phyloP scores from a whole-genome alignment of 2,329 filamentous ascomycete species.

The Botrytis hyacinthi region DNA sequence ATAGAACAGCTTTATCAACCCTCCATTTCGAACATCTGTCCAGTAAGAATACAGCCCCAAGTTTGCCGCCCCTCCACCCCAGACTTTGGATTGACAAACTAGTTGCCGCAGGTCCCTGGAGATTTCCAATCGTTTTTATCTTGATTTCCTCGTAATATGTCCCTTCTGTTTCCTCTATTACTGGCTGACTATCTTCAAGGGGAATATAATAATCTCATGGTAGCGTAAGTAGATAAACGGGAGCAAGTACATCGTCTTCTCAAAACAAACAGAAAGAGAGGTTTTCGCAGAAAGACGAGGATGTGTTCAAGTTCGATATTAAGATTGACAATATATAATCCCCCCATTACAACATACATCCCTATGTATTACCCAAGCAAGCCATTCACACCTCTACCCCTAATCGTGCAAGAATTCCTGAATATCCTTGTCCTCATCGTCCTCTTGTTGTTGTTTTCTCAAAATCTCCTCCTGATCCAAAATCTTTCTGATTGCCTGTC shows the following conservation, averaged over 20 bases:
- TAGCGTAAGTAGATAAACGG: background rate
- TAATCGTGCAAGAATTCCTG: constrained; percentile 65
- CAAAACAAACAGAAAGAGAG: background rate
- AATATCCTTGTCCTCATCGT: constrained; percentile 73
- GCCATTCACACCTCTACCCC: background rate
- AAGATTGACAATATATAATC: constrained; percentile 21
- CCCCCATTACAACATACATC: background rate
- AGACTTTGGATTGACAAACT: constrained; percentile 27
- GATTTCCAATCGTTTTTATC: background rate
- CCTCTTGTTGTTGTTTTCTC: constrained; percentile 56
- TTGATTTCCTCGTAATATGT: background rate
- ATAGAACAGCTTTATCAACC: background rate
- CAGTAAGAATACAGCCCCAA: background rate
- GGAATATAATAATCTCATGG: background rate
- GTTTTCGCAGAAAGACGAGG: background rate
- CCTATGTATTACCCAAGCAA: background rate
- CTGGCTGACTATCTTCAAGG: background rate
- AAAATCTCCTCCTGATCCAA: constrained; percentile 58
- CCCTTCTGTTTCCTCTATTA: background rate
- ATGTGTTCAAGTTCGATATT: background rate
- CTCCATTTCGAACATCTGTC: background rate
- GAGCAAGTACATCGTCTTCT: background rate
- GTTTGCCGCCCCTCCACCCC: background rate
- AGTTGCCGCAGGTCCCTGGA: constrained; percentile 28
- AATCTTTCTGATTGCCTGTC: constrained; percentile 63